Evolutionary conservation across 208 protist species (phyloP), one percentile per base, ranked within the genome.

Genomic region (Porcisia deanei): DNA sequence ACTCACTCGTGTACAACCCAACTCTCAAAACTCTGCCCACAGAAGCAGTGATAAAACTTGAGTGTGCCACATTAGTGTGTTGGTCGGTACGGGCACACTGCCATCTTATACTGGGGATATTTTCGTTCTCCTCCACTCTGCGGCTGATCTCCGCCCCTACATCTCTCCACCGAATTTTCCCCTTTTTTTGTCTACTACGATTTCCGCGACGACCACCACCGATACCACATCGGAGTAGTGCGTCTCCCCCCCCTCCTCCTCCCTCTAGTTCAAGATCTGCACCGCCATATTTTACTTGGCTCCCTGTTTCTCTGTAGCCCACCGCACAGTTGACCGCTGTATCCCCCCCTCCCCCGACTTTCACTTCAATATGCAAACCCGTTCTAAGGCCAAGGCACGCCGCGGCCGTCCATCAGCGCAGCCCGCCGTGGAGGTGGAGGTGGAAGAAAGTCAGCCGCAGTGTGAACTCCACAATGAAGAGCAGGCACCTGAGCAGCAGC

Each of bases 311-410:
- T 18, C 41, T 53, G 20, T 14, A 6, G 43, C 34, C 0, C n/a
- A 22, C 34, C 12, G 34, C 60, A 18, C 16, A 43, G 5, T 18
- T 18, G 20, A 14, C 1, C 60, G 18, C 60, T 10, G 18, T 4
- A 39, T n/a, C 60, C 12, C 20, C 20, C 6, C 7, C 34, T 9
- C 18, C 0, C 34, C 1, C 25, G 37, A 22, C 4, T 68, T 43
- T 49, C 52, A 43, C 4, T 22, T 18, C 68, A 37, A 6, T n/a
- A 94, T 94, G 90, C 86, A 93, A 71, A 94, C 90, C 22, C 85
- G 90, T 55, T 57, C 74, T 4, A 89, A 89, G 76, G 67, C 75
- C 0, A 88, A 88, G 74, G 75, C 34, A 49, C 88, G 88, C 67
- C 85, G 87, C 7, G 81, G 80, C 10, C 80, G 86, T 20, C 60